Evolutionary conservation across 1,284 basidiomycete genomes (phyloP).

Genomic region (Phellopilus nigrolimitatus): DNA sequence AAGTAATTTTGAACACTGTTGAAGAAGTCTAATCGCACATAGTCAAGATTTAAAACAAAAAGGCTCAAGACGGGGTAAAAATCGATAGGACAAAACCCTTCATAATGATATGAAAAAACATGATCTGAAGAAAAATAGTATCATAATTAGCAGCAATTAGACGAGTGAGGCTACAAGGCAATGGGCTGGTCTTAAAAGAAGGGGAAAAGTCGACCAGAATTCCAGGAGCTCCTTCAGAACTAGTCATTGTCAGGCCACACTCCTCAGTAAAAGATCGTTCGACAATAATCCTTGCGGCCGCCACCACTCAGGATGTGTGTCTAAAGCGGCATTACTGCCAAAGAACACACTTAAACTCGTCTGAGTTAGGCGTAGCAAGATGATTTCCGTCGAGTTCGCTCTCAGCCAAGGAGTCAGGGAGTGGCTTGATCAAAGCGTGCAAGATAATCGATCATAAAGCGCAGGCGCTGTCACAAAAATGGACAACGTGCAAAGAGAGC

Average conservation of each 20-base stretch:
- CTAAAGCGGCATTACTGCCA: background rate
- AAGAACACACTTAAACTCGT: conserved; percentile 3
- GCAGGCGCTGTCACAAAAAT: no score
- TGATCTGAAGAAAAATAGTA: no score
- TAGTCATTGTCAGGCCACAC: background rate
- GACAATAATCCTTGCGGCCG: conserved; percentile 21
- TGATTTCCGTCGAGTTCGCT: conserved; percentile 11
- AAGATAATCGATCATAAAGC: no score
- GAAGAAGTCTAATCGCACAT: no score
- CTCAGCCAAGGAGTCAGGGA: background rate
- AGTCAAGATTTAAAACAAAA: no score
- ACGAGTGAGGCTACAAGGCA: no score
- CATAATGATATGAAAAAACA: no score
- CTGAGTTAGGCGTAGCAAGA: conserved; percentile 17
- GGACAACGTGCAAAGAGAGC: no score
- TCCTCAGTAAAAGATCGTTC: background rate
- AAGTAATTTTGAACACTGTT: no score
- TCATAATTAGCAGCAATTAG: no score
- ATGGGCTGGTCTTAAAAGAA: background rate
- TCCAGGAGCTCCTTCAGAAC: background rate
- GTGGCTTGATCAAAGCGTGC: background rate
- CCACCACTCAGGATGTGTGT: conserved; percentile 15
- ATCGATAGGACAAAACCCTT: no score
- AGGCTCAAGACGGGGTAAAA: no score
- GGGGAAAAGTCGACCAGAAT: background rate